These are phyloP conservation scores for Aquilaria agallochum DNA, from an alignment of 441 rosid species.

Conservation along the genomic window DNA sequence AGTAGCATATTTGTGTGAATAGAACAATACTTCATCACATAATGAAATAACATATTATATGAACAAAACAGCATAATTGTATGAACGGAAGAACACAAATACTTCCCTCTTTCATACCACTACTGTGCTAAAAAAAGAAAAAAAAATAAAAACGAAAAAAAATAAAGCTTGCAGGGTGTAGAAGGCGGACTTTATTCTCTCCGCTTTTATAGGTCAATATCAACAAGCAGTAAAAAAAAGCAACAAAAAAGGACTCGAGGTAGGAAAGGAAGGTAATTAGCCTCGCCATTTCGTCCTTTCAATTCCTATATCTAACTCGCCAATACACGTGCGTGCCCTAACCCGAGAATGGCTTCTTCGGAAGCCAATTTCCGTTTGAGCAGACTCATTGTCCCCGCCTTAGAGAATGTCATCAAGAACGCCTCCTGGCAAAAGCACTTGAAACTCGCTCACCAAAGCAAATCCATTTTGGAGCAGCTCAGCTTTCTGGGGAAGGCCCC, in stretches of 20 bases:
- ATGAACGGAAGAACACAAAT: too few relatives aligned
- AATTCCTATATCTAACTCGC: constrained; percentile 47
- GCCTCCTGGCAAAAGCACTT: constrained; percentile 99
- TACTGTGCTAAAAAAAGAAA: too few relatives aligned
- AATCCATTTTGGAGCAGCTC: constrained; percentile 69
- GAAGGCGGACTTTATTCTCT: too few relatives aligned
- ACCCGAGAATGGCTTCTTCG: constrained; percentile 98
- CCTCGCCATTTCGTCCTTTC: constrained; percentile 3
- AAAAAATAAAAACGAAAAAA: too few relatives aligned
- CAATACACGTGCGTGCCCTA: constrained; percentile 32
- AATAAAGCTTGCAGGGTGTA: too few relatives aligned
- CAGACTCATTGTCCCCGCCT: constrained; percentile 69
- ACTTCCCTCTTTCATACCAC: too few relatives aligned
- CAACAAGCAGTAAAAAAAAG: too few relatives aligned
- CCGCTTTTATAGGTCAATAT: too few relatives aligned
- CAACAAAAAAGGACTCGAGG: neutral
- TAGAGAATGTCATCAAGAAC: constrained; percentile 84
- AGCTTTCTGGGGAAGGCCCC: constrained; percentile 35
- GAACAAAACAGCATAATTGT: too few relatives aligned
- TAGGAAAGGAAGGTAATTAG: constrained; percentile 8
- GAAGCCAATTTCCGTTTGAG: constrained; percentile 97
- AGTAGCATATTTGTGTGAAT: too few relatives aligned
- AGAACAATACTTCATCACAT: too few relatives aligned
- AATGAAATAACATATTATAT: too few relatives aligned
- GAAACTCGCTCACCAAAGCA: constrained; percentile 88